Base-by-base conservation (phyloP, 768 basidiomycete species). In the Mycena kentingensis region DNA sequence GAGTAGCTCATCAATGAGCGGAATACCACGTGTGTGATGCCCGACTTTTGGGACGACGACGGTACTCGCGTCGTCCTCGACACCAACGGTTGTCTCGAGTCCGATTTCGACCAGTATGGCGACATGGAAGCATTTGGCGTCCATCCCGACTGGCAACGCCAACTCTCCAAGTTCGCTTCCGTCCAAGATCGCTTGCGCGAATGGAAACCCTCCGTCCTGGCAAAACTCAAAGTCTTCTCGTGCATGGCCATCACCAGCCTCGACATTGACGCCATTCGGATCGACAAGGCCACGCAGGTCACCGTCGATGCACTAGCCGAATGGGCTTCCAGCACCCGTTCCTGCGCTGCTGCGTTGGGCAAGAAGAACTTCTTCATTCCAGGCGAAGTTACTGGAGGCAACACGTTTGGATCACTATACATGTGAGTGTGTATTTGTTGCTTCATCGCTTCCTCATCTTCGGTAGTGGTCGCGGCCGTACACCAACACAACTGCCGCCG, bases 71-170 rank as follows among this genome's bases (percentile, higher is more conserved):
- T 90, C 60, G 71, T 79, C 8, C 68, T 81, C n/a, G 70, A 83
- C 49, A 71, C 75, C 13, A 71, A 78, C 44, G 93, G 93, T 18
- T 97, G 94, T 68, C 74, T 85, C 57, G 66, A 71, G 13, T 93
- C 90, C 16, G 92, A 94, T 56, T 95, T 96, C 61, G 94, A 97
- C 70, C 93, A 96, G 55, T 97, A 89, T 61, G 94, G 94, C 57
- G 94, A 97, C 72, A 92, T 93, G 83, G 94, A 97, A 69, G 94
- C 94, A 57, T 96, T 96, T 66, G 94, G 94, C 86, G 93, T 97
- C 26, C 90, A 92, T 71, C 90, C 89, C 38, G 88, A 92, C 72
- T 93, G 85, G 89, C 83, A 96, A 65, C 93, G 94, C 78, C 90
- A 97, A 68, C 74, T 97, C 19, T 83, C 92, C 60, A 97, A 97